phyloP scores from a whole-genome alignment of 805 yeast species.

The Kodamaea restingae region DNA sequence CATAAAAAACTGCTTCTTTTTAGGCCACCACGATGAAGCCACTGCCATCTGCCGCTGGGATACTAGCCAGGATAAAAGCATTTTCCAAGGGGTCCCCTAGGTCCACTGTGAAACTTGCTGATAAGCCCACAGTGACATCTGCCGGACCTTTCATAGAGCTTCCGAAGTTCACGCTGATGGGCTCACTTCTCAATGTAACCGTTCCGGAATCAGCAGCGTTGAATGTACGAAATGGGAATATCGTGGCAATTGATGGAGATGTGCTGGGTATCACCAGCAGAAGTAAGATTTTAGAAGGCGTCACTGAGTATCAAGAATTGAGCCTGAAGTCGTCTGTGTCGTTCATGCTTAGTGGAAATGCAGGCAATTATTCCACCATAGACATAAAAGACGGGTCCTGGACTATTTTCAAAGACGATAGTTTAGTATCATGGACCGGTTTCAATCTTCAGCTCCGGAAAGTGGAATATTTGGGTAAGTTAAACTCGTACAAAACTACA shows the following conservation, averaged over 20 bases:
- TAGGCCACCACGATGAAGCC: too few relatives aligned
- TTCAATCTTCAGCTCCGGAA: slow-evolving; percentile 25
- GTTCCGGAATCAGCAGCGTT: slow-evolving; percentile 41
- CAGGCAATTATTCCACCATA: slow-evolving; percentile 34
- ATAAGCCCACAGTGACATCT: slow-evolving; percentile 38
- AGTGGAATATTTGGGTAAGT: slow-evolving; percentile 15
- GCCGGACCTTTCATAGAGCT: slow-evolving; percentile 45
- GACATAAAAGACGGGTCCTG: slow-evolving; percentile 31
- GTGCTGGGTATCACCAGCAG: slow-evolving; percentile 20
- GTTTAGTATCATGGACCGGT: slow-evolving; percentile 48
- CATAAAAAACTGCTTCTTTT: too few relatives aligned
- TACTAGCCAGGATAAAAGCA: neutral
- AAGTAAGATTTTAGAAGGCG: slow-evolving; percentile 7
- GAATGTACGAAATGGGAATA: slow-evolving; percentile 33
- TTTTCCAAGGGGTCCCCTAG: neutral
- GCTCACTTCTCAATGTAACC: slow-evolving; percentile 40
- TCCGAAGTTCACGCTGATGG: slow-evolving; percentile 40
- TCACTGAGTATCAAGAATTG: slow-evolving; percentile 29
- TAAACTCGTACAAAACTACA: slow-evolving; percentile 21
- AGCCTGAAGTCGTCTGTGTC: slow-evolving; percentile 28
- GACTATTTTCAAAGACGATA: slow-evolving; percentile 34
- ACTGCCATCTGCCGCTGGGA: neutral
- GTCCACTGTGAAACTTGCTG: neutral
- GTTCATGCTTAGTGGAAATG: slow-evolving; percentile 31
- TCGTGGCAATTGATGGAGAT: slow-evolving; percentile 45